phyloP scores from a whole-genome alignment of 1,139 yeast species.

The Hemisphaericaspora subhashii region DNA sequence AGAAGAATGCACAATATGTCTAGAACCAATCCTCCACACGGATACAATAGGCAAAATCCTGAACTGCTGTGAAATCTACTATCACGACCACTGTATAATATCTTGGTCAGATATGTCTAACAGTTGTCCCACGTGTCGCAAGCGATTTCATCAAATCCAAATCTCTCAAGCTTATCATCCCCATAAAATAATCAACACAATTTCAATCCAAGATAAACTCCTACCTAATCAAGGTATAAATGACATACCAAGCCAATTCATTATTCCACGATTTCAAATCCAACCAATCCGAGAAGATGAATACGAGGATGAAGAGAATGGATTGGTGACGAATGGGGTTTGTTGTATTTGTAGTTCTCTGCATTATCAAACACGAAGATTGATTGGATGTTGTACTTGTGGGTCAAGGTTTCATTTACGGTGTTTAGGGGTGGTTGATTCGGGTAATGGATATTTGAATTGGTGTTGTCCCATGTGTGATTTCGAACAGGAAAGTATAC shows the following conservation, averaged over 20 bases:
- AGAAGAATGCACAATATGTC: conserved; percentile 52
- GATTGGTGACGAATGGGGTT: conserved; percentile 13
- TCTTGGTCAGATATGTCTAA: conserved; percentile 52
- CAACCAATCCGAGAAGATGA: conserved; percentile 5
- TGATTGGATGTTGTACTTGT: conserved; percentile 36
- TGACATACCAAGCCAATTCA: conserved; percentile 39
- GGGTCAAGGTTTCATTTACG: conserved; percentile 34
- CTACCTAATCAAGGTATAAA: conserved; percentile 39
- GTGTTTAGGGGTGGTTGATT: conserved; percentile 26
- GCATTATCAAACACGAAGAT: conserved; percentile 13
- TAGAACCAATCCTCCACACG: conserved; percentile 32
- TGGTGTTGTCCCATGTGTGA: conserved; percentile 53
- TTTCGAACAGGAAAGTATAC: conserved; percentile 28
- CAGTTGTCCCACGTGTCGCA: conserved; percentile 55
- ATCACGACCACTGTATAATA: conserved; percentile 47
- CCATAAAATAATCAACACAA: conserved; percentile 10
- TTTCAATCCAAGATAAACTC: conserved; percentile 33
- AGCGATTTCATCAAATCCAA: conserved; percentile 30
- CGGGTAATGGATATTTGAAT: conserved; percentile 14
- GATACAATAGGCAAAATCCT: conserved; percentile 35
- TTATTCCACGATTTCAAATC: conserved; percentile 16
- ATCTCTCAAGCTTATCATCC: conserved; percentile 16
- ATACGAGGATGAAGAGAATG: conserved; percentile 2
- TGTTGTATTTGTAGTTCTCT: conserved; percentile 36
- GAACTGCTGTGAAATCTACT: conserved; percentile 37